phyloP scores from a whole-genome alignment of 2,329 filamentous ascomycete genomes.

The Fusarium circinatum region DNA sequence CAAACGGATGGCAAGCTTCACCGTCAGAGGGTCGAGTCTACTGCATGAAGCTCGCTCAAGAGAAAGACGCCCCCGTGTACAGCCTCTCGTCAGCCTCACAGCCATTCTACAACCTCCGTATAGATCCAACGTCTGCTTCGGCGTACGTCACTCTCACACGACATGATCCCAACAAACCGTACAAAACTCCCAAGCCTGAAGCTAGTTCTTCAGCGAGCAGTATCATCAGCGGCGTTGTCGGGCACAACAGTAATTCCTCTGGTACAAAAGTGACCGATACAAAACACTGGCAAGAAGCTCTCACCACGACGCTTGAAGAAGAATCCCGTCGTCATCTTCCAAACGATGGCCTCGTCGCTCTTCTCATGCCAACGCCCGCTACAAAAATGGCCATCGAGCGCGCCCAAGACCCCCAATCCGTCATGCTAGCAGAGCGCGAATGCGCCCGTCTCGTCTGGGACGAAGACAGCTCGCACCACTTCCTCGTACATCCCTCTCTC shows the following conservation, averaged over 20 bases:
- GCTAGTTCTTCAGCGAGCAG: conserved; percentile 40
- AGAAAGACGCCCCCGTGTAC: conserved; percentile 72
- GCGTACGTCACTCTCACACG: conserved; percentile 69
- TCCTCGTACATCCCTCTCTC: conserved; percentile 71
- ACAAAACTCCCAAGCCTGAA: conserved; percentile 54
- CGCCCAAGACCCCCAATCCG: conserved; percentile 66
- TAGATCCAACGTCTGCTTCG: conserved; percentile 72
- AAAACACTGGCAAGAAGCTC: conserved; percentile 67
- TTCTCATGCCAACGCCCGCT: conserved; percentile 74
- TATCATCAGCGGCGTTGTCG: conserved; percentile 48
- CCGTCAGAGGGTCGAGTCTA: conserved; percentile 67
- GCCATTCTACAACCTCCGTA: conserved; percentile 73
- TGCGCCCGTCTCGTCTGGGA: conserved; percentile 79
- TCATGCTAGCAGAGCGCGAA: conserved; percentile 73
- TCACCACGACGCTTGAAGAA: conserved; percentile 68
- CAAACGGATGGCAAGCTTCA: conserved; percentile 75
- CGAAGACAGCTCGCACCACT: conserved; percentile 67
- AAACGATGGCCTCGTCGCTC: conserved; percentile 72
- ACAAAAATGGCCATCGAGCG: conserved; percentile 71
- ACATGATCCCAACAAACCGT: conserved; percentile 69
- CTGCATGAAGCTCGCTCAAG: conserved; percentile 66
- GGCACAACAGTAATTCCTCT: conserved; percentile 41
- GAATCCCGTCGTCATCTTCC: conserved; percentile 63
- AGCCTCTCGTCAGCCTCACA: conserved; percentile 69
- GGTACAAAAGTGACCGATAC: conserved; percentile 48